Evolutionary conservation across 176 grass and related monocot species (phyloP).

Genomic region (Zoysia pacifica): DNA sequence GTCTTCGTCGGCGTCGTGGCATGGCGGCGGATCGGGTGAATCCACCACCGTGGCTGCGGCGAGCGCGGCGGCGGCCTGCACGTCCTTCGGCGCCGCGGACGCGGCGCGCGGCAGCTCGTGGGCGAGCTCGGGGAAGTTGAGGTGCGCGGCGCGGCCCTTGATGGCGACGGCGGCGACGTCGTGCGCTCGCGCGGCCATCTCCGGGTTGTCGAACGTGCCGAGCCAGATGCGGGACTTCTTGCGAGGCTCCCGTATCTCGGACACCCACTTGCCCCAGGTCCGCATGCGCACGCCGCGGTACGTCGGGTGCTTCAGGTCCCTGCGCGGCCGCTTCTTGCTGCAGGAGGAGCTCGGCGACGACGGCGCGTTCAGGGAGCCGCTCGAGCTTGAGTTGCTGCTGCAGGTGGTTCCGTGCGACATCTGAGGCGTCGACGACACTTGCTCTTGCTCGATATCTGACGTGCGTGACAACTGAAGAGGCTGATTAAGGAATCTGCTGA

Average conservation of each 20-base stretch:
- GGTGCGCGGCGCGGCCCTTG: slow-evolving; percentile 64
- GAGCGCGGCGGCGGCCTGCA: slow-evolving; percentile 75
- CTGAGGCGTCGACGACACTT: background rate
- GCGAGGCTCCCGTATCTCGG: slow-evolving; percentile 80
- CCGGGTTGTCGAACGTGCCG: slow-evolving; percentile 71
- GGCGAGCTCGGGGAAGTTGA: slow-evolving; percentile 77
- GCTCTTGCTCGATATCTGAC: slow-evolving; percentile 33
- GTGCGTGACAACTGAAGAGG: background rate
- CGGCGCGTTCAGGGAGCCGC: slow-evolving; percentile 34
- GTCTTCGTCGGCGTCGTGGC: background rate
- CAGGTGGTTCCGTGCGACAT: slow-evolving; percentile 28
- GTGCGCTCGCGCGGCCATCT: slow-evolving; percentile 83
- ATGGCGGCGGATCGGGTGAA: background rate
- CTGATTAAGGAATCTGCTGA: background rate
- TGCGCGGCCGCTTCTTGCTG: slow-evolving; percentile 63
- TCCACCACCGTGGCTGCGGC: slow-evolving; percentile 38
- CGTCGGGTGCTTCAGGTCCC: slow-evolving; percentile 74
- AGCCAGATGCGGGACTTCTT: slow-evolving; percentile 97
- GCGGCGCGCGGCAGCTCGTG: slow-evolving; percentile 63
- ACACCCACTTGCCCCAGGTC: slow-evolving; percentile 87
- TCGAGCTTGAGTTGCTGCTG: slow-evolving; percentile 33
- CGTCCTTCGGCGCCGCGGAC: slow-evolving; percentile 71
- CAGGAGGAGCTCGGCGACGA: slow-evolving; percentile 45
- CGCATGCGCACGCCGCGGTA: slow-evolving; percentile 87
- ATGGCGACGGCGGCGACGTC: slow-evolving; percentile 80